Conservation (phyloP, 768 basidiomycete species). For the Russula ochroleuca region DNA sequence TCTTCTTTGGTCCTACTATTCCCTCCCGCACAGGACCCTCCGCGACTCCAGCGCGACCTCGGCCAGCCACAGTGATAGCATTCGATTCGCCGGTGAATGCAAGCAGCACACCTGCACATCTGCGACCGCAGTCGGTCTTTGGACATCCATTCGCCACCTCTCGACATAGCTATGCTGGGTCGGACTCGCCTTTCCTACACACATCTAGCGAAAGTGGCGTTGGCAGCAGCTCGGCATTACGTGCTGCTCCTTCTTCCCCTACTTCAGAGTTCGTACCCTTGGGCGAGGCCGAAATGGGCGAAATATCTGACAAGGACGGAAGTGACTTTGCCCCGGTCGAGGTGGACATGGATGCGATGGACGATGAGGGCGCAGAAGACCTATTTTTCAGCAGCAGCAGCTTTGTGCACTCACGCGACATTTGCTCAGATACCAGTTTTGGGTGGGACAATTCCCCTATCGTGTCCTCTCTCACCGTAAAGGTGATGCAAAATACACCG, state of each 20-base stretch:
- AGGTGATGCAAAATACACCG: constrained; percentile 48
- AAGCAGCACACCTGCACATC: constrained; percentile 18
- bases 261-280: constrained; percentile 8
- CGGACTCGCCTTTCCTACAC: constrained; percentile 11
- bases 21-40: constrained; percentile 9
- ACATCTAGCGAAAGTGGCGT: neutral
- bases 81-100: constrained; percentile 20
- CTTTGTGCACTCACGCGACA: constrained; percentile 22
- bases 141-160: constrained; percentile 1
- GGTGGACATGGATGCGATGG: constrained; percentile 21
- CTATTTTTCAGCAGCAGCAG: constrained; percentile 28
- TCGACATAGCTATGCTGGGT: constrained; percentile 25
- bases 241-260: constrained; percentile 10
- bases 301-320: constrained; percentile 26
- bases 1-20: constrained; percentile 27
- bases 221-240: neutral
- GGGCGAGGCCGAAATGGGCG: constrained; percentile 23
- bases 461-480: constrained; percentile 39
- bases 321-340: constrained; percentile 25
- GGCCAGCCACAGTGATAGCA: constrained; percentile 20
- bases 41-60: constrained; percentile 10
- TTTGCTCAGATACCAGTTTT: constrained; percentile 27
- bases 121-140: constrained; percentile 12
- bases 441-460: constrained; percentile 23
- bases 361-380: constrained; percentile 24